Conservation (phyloP, 2,329 filamentous ascomycete genomes). For the Penicillium olsonii region DNA sequence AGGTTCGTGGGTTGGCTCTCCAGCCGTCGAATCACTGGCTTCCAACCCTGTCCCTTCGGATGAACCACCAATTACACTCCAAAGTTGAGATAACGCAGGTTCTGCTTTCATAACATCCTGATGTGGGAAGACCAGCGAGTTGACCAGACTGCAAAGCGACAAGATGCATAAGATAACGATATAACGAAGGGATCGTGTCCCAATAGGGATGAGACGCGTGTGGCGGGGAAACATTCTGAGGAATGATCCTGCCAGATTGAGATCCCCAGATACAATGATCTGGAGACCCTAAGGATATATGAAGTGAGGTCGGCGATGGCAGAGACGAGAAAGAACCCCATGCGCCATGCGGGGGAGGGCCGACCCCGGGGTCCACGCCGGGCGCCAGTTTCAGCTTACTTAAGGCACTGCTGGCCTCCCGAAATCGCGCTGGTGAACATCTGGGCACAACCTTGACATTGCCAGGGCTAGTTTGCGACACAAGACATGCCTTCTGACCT, state of each 20-base stretch:
- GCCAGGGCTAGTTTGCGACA: background rate
- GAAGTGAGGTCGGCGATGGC: background rate
- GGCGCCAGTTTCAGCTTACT: background rate
- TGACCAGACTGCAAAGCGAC: constrained; percentile 19
- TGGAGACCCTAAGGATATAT: constrained; percentile 14
- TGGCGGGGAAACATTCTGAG: constrained; percentile 21
- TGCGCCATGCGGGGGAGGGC: constrained; percentile 11
- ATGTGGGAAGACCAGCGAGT: constrained; percentile 34
- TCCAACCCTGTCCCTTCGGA: constrained; percentile 11
- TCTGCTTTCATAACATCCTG: constrained; percentile 26
- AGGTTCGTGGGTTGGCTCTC: constrained; percentile 16
- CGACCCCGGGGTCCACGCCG: background rate
- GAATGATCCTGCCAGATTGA: constrained; percentile 7
- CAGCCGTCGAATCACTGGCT: constrained; percentile 4
- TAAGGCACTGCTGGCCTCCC: constrained; percentile 9
- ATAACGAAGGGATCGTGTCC: constrained; percentile 18
- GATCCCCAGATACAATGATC: constrained; percentile 7
- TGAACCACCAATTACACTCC: constrained; percentile 3
- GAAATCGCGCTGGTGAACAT: background rate
- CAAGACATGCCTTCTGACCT: background rate
- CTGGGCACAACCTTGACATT: no score
- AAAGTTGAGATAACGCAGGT: background rate
- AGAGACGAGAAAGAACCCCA: background rate
- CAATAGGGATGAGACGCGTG: constrained; percentile 6
- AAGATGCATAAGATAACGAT: constrained; percentile 27